phyloP scores from a whole-genome alignment of 208 protist genomes.

The Naegleria fowleri region DNA sequence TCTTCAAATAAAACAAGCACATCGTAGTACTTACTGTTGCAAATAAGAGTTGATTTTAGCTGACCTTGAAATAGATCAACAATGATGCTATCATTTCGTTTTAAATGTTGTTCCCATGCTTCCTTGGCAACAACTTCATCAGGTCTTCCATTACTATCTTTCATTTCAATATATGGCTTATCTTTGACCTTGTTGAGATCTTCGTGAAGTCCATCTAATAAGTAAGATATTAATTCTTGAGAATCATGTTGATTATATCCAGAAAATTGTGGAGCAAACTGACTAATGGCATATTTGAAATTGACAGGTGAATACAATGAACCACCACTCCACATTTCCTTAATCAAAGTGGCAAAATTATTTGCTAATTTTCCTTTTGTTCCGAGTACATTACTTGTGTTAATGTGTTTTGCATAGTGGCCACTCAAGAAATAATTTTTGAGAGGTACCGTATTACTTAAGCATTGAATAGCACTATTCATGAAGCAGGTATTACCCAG shows the following conservation, averaged over 20 bases:
- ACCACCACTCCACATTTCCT: slow-evolving; percentile 57
- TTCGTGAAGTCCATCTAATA: slow-evolving; percentile 82
- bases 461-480: slow-evolving; percentile 71
- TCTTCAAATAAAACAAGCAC: background rate
- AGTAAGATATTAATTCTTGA: slow-evolving; percentile 76
- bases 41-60: slow-evolving; percentile 42
- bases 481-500: slow-evolving; percentile 82
- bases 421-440: slow-evolving; percentile 47
- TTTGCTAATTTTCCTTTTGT: slow-evolving; percentile 52
- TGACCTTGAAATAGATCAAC: slow-evolving; percentile 68
- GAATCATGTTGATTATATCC: slow-evolving; percentile 75
- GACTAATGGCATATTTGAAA: slow-evolving; percentile 66
- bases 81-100: slow-evolving; percentile 79
- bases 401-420: slow-evolving; percentile 58
- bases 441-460: slow-evolving; percentile 52
- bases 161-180: slow-evolving; percentile 31
- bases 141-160: slow-evolving; percentile 53
- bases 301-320: slow-evolving; percentile 59
- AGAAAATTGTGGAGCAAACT: slow-evolving; percentile 59
- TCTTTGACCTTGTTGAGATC: slow-evolving; percentile 64
- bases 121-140: slow-evolving; percentile 64
- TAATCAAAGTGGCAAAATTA: slow-evolving; percentile 64
- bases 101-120: slow-evolving; percentile 65
- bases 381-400: slow-evolving; percentile 49
- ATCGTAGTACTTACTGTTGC: background rate